Percentiles rank a stretch among this genome's conserved stretches.
Evolutionary conservation across 345 rosid genomes (phyloP).

Genomic region (Raphanus sativus): DNA sequence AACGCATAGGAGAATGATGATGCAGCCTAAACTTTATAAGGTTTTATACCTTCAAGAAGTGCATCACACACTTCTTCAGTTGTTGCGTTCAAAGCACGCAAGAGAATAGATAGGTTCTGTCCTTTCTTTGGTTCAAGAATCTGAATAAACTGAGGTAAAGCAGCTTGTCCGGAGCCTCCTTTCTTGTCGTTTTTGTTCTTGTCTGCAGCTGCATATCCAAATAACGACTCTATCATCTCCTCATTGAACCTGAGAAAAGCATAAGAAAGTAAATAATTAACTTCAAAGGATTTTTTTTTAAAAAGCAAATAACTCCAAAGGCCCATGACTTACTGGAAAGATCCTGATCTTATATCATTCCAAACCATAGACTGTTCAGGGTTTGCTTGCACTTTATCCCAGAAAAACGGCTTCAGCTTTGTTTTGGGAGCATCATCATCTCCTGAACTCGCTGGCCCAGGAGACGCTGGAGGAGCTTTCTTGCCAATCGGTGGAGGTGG

Average conservation of each 20-base stretch:
- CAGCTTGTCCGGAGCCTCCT: conserved; percentile 55
- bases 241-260: conserved; percentile 78
- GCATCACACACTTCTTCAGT: conserved; percentile 77
- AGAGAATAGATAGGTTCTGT: conserved; percentile 84
- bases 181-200: conserved; percentile 57
- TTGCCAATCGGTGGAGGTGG: neutral
- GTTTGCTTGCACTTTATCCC: conserved; percentile 95
- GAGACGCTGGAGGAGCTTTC: neutral
- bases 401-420: conserved; percentile 96
- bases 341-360: conserved; percentile 94
- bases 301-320: conserved; percentile 1
- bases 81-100: conserved; percentile 85
- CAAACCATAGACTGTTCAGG: conserved; percentile 96
- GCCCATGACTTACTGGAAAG: conserved; percentile 81
- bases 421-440: conserved; percentile 66
- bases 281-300: neutral
- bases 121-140: conserved; percentile 88
- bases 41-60: conserved; percentile 72
- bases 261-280: neutral
- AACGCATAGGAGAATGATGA: neutral
- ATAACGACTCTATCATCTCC: conserved; percentile 92
- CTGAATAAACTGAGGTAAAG: conserved; percentile 57
- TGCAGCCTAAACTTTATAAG: neutral
- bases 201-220: conserved; percentile 69
- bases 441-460: conserved; percentile 35